phyloP scores from a whole-genome alignment of 169 alveolate genomes.

The Plasmodium vivax region DNA sequence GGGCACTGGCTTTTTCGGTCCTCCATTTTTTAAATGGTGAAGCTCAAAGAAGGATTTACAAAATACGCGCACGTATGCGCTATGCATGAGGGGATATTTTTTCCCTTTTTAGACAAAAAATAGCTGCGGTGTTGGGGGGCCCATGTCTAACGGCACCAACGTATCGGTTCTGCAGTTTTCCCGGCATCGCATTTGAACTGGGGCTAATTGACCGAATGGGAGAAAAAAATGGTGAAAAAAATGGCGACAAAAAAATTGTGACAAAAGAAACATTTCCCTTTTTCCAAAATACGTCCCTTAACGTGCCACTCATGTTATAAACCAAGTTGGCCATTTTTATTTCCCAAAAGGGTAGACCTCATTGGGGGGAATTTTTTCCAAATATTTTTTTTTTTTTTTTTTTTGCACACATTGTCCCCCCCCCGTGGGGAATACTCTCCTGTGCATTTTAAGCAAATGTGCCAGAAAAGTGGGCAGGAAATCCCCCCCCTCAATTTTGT shows the following conservation, averaged over 20 bases:
- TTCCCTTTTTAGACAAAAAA: neutral
- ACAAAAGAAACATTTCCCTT: neutral
- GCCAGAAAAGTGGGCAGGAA: neutral
- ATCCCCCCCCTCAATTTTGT: constrained; percentile 14
- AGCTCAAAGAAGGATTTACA: neutral
- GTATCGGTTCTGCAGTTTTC: neutral
- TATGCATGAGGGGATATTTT: neutral
- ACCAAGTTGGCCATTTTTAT: neutral
- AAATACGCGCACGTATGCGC: neutral
- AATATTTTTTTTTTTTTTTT: neutral
- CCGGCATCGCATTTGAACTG: neutral
- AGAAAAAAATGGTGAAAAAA: neutral
- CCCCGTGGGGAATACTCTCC: neutral
- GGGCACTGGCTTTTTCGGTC: neutral
- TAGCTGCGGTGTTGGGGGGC: neutral
- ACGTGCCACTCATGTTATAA: neutral
- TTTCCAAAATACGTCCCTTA: neutral
- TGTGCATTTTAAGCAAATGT: constrained; percentile 3
- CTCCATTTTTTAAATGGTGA: neutral
- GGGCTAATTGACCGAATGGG: neutral
- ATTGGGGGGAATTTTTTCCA: neutral
- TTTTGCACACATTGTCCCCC: neutral
- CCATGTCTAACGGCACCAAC: neutral
- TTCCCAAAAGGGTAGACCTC: neutral
- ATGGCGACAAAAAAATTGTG: neutral